These are phyloP conservation scores for Henckelia pumila DNA, from an alignment of 257 asterid species.

Conservation along the genomic window DNA sequence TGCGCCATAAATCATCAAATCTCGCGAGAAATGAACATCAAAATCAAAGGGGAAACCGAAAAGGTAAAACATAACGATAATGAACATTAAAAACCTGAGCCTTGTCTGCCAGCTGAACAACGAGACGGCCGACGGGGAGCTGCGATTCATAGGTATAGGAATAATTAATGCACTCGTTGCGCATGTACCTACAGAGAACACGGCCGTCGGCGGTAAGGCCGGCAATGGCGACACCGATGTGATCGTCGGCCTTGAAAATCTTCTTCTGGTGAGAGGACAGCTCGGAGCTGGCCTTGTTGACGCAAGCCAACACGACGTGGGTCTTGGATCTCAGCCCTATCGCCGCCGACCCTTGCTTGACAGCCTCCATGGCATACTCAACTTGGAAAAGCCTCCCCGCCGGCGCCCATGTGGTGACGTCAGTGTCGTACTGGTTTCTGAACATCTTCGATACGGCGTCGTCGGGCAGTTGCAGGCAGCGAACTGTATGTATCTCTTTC, in stretches of 20 bases:
- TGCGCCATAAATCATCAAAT: neutral
- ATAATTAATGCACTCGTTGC: slow-evolving; percentile 87
- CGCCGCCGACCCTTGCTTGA: slow-evolving; percentile 97
- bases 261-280: slow-evolving; percentile 95
- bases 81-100: slow-evolving; percentile 68
- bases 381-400: slow-evolving; percentile 94
- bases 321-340: slow-evolving; percentile 92
- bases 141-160: slow-evolving; percentile 81
- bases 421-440: slow-evolving; percentile 95
- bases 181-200: slow-evolving; percentile 89
- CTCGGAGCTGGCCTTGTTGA: slow-evolving; percentile 88
- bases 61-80: neutral
- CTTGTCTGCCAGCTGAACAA: slow-evolving; percentile 97
- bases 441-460: slow-evolving; percentile 49
- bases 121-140: slow-evolving; percentile 90
- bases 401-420: slow-evolving; percentile 99
- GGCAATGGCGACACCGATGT: slow-evolving; percentile 97
- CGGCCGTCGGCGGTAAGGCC: slow-evolving; percentile 99
- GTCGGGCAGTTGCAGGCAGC: neutral
- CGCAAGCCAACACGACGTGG: slow-evolving; percentile 81
- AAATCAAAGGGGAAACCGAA: neutral
- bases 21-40: neutral
- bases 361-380: slow-evolving; percentile 99
- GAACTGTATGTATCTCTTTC: neutral
- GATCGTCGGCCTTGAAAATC: slow-evolving; percentile 99